A percentile compares a stretch with the other conserved stretches of the same genome.
Conservation (phyloP, 1,284 basidiomycete genomes). For the Apiotrichum gracile region DNA sequence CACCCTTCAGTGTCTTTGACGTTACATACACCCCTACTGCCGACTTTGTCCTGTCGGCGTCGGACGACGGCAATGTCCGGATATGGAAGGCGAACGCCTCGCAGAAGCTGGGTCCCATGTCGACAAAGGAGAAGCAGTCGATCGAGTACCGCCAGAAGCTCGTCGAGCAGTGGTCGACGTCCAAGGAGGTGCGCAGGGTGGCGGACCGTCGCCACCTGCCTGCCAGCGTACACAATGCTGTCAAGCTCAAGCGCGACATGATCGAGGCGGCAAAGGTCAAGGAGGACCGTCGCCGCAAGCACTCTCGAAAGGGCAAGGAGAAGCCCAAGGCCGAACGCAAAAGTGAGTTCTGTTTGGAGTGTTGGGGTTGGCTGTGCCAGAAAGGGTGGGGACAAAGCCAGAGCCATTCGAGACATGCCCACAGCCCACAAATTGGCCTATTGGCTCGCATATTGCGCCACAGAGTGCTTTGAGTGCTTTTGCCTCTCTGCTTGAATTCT, state of each 20-base stretch:
- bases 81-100: conserved; percentile 94
- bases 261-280: conserved; percentile 81
- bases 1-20: conserved; percentile 47
- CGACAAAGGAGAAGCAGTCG: conserved; percentile 82
- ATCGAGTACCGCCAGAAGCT: conserved; percentile 90
- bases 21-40: conserved; percentile 77
- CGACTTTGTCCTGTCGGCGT: conserved; percentile 86
- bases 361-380: too few species aligned
- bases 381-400: too few species aligned
- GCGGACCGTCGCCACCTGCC: conserved; percentile 81
- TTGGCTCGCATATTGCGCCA: too few species aligned
- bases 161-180: conserved; percentile 81
- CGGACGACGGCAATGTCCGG: conserved; percentile 93
- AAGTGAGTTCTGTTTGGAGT: conserved; percentile 46
- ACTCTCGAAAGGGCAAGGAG: conserved; percentile 72
- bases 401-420: too few species aligned
- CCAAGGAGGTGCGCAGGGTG: conserved; percentile 74
- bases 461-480: too few species aligned
- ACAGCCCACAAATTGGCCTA: too few species aligned
- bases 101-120: conserved; percentile 86
- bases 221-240: conserved; percentile 79
- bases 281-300: conserved; percentile 86
- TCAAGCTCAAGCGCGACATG: conserved; percentile 88
- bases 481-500: too few species aligned
- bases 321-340: conserved; percentile 91